Evolutionary conservation across 75 land plant genomes (phyloP).

Genomic region (Selaginella tamariscina): DNA sequence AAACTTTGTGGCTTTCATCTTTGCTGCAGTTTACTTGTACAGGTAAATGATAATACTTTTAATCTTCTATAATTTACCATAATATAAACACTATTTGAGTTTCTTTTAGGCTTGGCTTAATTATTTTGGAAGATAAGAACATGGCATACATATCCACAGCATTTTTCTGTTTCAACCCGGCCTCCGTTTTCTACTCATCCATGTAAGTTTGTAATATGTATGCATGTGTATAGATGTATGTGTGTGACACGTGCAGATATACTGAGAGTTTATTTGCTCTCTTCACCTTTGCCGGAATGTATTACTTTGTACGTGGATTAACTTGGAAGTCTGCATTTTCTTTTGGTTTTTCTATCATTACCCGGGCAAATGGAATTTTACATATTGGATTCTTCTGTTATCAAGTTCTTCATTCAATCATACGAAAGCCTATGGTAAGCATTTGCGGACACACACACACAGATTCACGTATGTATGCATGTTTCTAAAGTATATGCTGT

Average conservation of each 20-base stretch:
- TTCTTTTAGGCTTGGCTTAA: conserved; percentile 49
- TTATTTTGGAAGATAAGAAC: conserved; percentile 47
- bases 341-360: conserved; percentile 68
- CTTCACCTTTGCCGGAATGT: conserved; percentile 68
- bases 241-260: conserved; percentile 41
- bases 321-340: conserved; percentile 38
- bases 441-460: too few species aligned
- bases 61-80: neutral
- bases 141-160: conserved; percentile 47
- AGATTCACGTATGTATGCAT: too few species aligned
- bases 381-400: conserved; percentile 89
- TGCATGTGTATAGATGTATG: neutral
- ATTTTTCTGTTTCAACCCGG: conserved; percentile 94
- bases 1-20: conserved; percentile 51
- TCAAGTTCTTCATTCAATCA: conserved; percentile 50
- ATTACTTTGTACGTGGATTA: conserved; percentile 43
- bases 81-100: neutral
- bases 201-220: conserved; percentile 32
- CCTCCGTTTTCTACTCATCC: conserved; percentile 92
- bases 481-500: too few species aligned
- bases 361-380: conserved; percentile 86
- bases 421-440: conserved; percentile 33
- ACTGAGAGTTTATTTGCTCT: conserved; percentile 88
- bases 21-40: conserved; percentile 67
- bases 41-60: conserved; percentile 25